Percentiles rank a stretch among this genome's conserved stretches.
phyloP scores from a whole-genome alignment of 306 rosid species.

The Inga laurina region DNA sequence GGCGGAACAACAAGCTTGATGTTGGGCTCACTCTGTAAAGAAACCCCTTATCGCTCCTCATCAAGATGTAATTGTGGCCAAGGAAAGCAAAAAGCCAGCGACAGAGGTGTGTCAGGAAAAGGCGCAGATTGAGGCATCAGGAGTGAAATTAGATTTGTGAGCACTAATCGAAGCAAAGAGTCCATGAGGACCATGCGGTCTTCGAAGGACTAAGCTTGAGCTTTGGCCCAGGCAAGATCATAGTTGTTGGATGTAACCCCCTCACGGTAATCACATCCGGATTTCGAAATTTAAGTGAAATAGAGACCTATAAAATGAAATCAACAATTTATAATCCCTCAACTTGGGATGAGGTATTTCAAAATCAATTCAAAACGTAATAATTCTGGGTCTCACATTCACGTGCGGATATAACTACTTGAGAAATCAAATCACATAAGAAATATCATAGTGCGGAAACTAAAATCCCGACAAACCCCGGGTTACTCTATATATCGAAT shows the following conservation, averaged over 20 bases:
- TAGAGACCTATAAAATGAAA: too few species aligned
- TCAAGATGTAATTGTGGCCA: slow-evolving; percentile 71
- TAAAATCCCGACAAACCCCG: too few species aligned
- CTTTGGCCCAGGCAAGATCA: slow-evolving; percentile 56
- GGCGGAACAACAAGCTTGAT: slow-evolving; percentile 52
- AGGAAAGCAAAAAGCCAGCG: slow-evolving; percentile 62
- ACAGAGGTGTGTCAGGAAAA: slow-evolving; percentile 79
- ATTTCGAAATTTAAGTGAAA: too few species aligned
- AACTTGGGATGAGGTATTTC: too few species aligned
- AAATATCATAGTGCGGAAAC: too few species aligned
- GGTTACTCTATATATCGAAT: too few species aligned
- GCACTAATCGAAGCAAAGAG: slow-evolving; percentile 36
- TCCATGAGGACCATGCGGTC: slow-evolving; percentile 31
- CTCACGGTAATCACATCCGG: too few species aligned
- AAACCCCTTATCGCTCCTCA: slow-evolving; percentile 74
- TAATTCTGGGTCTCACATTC: too few species aligned
- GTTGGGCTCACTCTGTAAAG: slow-evolving; percentile 85
- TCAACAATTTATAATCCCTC: too few species aligned
- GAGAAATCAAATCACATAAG: too few species aligned
- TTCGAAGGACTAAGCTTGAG: slow-evolving; percentile 2
- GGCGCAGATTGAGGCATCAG: slow-evolving; percentile 79
- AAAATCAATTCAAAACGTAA: too few species aligned
- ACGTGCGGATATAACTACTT: too few species aligned
- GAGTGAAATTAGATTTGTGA: slow-evolving; percentile 56
- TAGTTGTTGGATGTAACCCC: slow-evolving; percentile 70